Evolutionary conservation across 1,139 yeast species (phyloP).

Genomic region (Taphrina flavorubra): DNA sequence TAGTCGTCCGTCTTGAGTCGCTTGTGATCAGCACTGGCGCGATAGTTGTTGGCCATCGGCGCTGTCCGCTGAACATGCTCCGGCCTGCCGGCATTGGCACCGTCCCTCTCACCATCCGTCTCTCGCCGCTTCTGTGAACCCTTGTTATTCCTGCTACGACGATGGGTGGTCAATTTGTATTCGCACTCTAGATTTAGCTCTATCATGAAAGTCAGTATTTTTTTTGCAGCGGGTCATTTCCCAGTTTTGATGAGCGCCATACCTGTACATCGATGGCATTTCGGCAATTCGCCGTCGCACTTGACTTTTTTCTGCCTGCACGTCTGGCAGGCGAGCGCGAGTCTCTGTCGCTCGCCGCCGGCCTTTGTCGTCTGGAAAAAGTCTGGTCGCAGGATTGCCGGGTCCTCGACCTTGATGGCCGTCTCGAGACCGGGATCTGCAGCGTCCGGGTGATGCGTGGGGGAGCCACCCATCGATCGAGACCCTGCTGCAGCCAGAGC

Average conservation of each 20-base stretch:
- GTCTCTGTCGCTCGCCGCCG: slow-evolving; percentile 43
- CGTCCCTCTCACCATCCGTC: background rate
- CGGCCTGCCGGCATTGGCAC: background rate
- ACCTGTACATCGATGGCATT: slow-evolving; percentile 35
- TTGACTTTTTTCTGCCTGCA: slow-evolving; percentile 41
- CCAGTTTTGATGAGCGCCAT: no score
- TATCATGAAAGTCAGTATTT: background rate
- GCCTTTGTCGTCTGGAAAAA: slow-evolving; percentile 40
- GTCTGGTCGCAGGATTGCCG: slow-evolving; percentile 20
- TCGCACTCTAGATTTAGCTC: slow-evolving; percentile 19
- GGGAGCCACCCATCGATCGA: slow-evolving; percentile 6
- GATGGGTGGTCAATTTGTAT: slow-evolving; percentile 22
- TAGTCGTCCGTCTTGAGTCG: slow-evolving; percentile 3
- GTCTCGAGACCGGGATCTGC: background rate
- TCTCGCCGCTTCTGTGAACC: slow-evolving; percentile 7
- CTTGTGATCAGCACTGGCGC: background rate
- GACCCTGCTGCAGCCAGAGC: background rate
- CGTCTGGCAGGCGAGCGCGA: slow-evolving; percentile 42
- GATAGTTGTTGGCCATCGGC: background rate
- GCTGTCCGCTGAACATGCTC: background rate
- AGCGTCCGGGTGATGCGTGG: background rate
- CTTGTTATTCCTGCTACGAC: slow-evolving; percentile 7
- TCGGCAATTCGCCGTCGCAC: slow-evolving; percentile 41
- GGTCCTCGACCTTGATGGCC: slow-evolving; percentile 30
- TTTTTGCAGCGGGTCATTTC: no score